phyloP scores from a whole-genome alignment of 1,284 basidiomycete species.

The Moesziomyces sp. region DNA sequence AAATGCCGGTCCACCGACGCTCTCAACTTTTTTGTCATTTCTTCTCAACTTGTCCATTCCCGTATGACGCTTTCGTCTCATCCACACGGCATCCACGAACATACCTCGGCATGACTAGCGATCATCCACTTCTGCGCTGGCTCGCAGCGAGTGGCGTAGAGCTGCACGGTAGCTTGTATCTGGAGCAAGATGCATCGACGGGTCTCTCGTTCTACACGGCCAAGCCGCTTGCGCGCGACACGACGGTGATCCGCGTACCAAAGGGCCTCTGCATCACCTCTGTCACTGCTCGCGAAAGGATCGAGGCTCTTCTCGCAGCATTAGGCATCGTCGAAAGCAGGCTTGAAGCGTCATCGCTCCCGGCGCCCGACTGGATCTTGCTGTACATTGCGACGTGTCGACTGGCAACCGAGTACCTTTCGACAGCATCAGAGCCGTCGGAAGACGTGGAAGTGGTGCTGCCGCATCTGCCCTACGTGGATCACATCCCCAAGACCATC shows the following conservation, averaged over 20 bases:
- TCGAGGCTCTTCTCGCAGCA: neutral
- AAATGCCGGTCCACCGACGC: neutral
- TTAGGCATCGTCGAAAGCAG: neutral
- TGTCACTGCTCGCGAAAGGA: neutral
- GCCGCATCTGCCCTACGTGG: constrained; percentile 43
- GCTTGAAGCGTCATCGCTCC: constrained; percentile 1
- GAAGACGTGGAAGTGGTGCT: neutral
- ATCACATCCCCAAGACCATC: constrained; percentile 33
- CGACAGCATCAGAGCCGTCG: neutral
- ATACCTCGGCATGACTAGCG: neutral
- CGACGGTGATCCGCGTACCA: constrained; percentile 29
- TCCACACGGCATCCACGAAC: too few relatives aligned
- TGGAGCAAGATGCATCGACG: constrained; percentile 21
- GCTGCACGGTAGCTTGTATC: constrained; percentile 18
- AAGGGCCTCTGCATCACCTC: constrained; percentile 32
- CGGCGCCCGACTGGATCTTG: constrained; percentile 34
- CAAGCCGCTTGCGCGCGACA: constrained; percentile 10
- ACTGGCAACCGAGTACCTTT: constrained; percentile 2
- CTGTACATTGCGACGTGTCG: constrained; percentile 33
- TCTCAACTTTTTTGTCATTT: constrained; percentile 1
- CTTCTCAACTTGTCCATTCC: neutral
- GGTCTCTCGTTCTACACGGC: constrained; percentile 34
- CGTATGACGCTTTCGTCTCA: neutral
- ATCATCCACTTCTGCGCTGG: constrained; percentile 17
- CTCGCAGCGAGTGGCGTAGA: constrained; percentile 20